phyloP scores from a whole-genome alignment of 2,329 filamentous ascomycete genomes.

The Passalora sequoiae region DNA sequence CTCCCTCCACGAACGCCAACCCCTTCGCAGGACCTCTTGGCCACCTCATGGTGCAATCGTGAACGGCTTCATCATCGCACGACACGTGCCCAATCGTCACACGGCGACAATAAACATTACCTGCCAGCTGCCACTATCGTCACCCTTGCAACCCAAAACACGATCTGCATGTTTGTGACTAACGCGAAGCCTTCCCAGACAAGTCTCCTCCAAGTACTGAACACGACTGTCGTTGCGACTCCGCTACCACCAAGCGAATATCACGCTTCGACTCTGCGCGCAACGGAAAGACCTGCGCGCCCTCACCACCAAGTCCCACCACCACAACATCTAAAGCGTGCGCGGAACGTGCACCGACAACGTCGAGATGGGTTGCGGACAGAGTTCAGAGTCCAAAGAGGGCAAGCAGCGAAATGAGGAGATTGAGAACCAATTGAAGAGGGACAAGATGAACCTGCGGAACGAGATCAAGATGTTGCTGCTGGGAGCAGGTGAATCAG shows the following conservation, averaged over 20 bases:
- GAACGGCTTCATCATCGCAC: background rate
- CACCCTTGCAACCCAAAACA: too few species aligned
- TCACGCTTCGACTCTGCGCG: too few species aligned
- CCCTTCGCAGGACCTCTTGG: background rate
- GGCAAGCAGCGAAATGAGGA: slow-evolving; percentile 99
- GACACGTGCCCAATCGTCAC: background rate
- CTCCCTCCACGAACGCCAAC: background rate
- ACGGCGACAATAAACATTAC: background rate
- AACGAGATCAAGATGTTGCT: slow-evolving; percentile 99
- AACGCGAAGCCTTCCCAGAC: background rate
- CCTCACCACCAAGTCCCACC: background rate
- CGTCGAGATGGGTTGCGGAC: slow-evolving; percentile 95
- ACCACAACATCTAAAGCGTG: background rate
- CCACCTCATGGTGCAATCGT: too few species aligned
- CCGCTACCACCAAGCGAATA: background rate
- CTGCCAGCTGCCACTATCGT: background rate
- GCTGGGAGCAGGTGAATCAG: slow-evolving; percentile 96
- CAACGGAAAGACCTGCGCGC: background rate
- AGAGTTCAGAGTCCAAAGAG: slow-evolving; percentile 99
- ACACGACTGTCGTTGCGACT: background rate
- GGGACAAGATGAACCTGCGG: slow-evolving; percentile 96
- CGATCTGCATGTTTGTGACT: too few species aligned
- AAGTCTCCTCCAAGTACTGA: background rate
- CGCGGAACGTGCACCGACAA: slow-evolving; percentile 24
- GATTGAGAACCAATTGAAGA: slow-evolving; percentile 98